A percentile compares a stretch with the other conserved stretches of the same genome.
Evolutionary conservation across 495 filamentous ascomycete genomes (phyloP).

Genomic region (Hypoxylon trugodes): DNA sequence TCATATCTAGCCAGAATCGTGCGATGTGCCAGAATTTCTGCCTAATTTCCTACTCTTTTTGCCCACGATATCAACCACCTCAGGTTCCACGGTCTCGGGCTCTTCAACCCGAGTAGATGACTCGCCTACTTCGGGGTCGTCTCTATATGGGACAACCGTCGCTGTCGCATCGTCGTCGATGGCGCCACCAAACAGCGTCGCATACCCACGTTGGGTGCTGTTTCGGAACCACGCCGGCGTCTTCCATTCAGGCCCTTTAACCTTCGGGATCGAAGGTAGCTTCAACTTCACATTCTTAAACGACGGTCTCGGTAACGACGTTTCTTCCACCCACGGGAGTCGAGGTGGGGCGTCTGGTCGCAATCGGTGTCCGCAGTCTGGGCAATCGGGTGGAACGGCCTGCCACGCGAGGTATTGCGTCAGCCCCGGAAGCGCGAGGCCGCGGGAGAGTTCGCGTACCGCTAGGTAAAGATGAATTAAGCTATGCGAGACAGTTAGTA

Average conservation of each 20-base stretch:
- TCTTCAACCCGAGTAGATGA: constrained; percentile 16
- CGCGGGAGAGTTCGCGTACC: constrained; percentile 48
- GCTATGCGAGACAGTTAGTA: constrained; percentile 20
- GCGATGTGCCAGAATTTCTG: constrained; percentile 28
- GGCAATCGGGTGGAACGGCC: constrained; percentile 49
- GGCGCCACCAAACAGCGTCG: constrained; percentile 40
- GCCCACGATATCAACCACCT: constrained; percentile 33
- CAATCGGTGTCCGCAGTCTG: constrained; percentile 49
- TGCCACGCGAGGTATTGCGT: constrained; percentile 50
- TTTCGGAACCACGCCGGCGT: constrained; percentile 43
- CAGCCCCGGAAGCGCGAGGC: constrained; percentile 48
- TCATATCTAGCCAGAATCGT: not conserved
- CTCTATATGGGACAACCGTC: constrained; percentile 24
- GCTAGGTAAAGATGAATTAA: constrained; percentile 51
- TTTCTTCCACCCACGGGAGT: constrained; percentile 49
- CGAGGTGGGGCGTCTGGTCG: constrained; percentile 44
- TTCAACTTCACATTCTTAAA: constrained; percentile 25
- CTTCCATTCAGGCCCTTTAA: constrained; percentile 42
- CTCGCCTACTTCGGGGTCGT: constrained; percentile 34
- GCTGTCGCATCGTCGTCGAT: constrained; percentile 30
- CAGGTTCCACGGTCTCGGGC: constrained; percentile 22
- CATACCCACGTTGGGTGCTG: constrained; percentile 15
- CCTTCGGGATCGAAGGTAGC: constrained; percentile 28
- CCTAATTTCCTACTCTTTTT: constrained; percentile 28
- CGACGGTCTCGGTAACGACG: constrained; percentile 37